Conservation (phyloP, 2,329 filamentous ascomycete genomes). For the Colletotrichum tropicale region DNA sequence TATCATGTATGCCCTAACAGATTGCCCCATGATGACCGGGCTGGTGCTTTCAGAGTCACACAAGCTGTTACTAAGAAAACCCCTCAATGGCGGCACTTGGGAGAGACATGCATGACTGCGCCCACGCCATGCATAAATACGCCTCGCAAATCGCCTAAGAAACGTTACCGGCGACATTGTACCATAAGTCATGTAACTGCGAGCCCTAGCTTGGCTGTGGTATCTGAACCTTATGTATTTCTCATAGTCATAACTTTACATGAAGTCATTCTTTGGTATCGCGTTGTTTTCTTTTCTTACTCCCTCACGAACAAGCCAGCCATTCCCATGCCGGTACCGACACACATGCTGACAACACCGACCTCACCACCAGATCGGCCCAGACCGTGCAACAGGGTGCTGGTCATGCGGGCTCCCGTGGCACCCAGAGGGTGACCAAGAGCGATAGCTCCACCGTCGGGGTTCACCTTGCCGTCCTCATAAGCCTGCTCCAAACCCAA, state of each 20-base stretch:
- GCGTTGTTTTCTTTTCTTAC: constrained; percentile 36
- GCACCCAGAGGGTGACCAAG: constrained; percentile 90
- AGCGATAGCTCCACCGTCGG: constrained; percentile 93
- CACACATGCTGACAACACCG: constrained; percentile 88
- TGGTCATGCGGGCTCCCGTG: constrained; percentile 82
- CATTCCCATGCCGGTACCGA: constrained; percentile 83
- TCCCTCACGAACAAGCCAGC: constrained; percentile 70
- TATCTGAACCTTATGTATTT: background rate
- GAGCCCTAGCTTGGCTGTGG: background rate
- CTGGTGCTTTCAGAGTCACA: background rate
- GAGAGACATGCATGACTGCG: background rate
- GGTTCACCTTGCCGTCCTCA: constrained; percentile 78
- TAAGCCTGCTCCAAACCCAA: constrained; percentile 68
- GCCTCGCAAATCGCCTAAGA: background rate
- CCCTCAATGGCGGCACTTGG: background rate
- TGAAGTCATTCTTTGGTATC: background rate
- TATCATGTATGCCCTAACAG: background rate
- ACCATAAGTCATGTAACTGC: background rate
- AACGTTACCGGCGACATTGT: background rate
- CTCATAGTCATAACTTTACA: background rate
- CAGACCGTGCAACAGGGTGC: constrained; percentile 70
- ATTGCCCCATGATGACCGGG: background rate
- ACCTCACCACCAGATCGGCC: constrained; percentile 75
- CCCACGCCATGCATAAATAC: background rate
- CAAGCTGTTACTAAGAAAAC: background rate